phyloP scores from a whole-genome alignment of 495 filamentous ascomycete species.

The Aspergillus avenaceus region DNA sequence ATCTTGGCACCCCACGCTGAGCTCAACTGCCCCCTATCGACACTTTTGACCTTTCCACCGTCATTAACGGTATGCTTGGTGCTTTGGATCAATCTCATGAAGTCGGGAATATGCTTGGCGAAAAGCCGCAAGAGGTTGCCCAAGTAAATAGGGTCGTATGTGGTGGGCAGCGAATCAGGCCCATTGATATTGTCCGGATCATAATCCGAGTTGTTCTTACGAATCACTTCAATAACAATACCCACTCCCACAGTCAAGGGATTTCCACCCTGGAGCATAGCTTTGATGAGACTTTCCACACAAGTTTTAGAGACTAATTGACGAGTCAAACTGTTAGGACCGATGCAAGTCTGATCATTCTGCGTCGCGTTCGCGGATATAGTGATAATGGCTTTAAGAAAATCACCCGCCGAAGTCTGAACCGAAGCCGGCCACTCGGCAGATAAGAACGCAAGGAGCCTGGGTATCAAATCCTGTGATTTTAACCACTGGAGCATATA shows the following conservation, averaged over 20 bases:
- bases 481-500: slow-evolving; percentile 73
- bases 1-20: slow-evolving; percentile 87
- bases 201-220: slow-evolving; percentile 99
- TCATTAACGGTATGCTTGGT: slow-evolving; percentile 57
- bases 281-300: slow-evolving; percentile 72
- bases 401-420: slow-evolving; percentile 96
- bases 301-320: slow-evolving; percentile 90
- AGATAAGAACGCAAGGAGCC: slow-evolving; percentile 80
- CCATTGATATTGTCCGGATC: slow-evolving; percentile 82
- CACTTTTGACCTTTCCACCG: slow-evolving; percentile 53
- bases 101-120: slow-evolving; percentile 86
- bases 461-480: slow-evolving; percentile 83
- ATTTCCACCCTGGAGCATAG: slow-evolving; percentile 94
- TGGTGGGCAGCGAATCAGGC: slow-evolving; percentile 71
- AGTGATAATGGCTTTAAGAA: slow-evolving; percentile 97
- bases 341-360: slow-evolving; percentile 96
- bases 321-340: slow-evolving; percentile 92
- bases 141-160: slow-evolving; percentile 93
- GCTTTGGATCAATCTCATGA: slow-evolving; percentile 82
- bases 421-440: slow-evolving; percentile 77
- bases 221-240: slow-evolving; percentile 96
- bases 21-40: slow-evolving; percentile 62
- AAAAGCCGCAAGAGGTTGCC: slow-evolving; percentile 89
- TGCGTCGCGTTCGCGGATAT: slow-evolving; percentile 98
- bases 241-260: slow-evolving; percentile 94